A percentile compares a stretch with the other conserved stretches of the same genome.
phyloP scores from a whole-genome alignment of 2,329 filamentous ascomycete species.

The Helotiales sp. region DNA sequence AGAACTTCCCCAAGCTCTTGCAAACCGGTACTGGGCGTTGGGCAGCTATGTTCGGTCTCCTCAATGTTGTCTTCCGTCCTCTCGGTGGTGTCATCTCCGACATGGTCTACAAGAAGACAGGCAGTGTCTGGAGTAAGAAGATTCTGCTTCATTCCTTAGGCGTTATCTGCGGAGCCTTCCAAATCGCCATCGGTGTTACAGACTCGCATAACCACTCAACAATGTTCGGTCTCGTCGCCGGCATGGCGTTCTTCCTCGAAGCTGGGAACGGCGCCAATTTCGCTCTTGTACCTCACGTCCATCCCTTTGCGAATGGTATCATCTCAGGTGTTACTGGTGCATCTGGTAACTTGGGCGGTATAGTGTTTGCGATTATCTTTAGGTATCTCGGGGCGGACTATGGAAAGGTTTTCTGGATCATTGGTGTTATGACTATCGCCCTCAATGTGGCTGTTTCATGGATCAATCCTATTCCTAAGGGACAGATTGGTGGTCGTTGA shows the following conservation, averaged over 20 bases:
- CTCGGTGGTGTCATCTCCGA: conserved; percentile 61
- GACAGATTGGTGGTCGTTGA: conserved; percentile 46
- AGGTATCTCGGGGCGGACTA: conserved; percentile 71
- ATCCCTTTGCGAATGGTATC: conserved; percentile 73
- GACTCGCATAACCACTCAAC: conserved; percentile 61
- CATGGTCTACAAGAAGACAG: conserved; percentile 32
- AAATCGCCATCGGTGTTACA: conserved; percentile 61
- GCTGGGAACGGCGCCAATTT: conserved; percentile 87
- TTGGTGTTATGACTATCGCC: conserved; percentile 72
- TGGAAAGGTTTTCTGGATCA: conserved; percentile 74
- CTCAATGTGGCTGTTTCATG: conserved; percentile 67
- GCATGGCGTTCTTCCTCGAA: conserved; percentile 80
- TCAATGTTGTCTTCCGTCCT: conserved; percentile 69
- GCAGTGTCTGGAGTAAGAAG: conserved; percentile 65
- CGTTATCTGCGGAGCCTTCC: conserved; percentile 57
- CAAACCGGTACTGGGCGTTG: conserved; percentile 59
- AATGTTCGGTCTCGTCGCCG: conserved; percentile 75
- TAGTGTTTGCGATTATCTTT: conserved; percentile 83
- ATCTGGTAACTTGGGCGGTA: conserved; percentile 79
- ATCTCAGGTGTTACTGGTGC: conserved; percentile 79
- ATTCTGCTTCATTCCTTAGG: conserved; percentile 56
- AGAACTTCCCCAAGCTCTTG: conserved; percentile 57
- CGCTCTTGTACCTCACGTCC: conserved; percentile 81
- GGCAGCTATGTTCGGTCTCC: conserved; percentile 74
- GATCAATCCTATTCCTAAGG: conserved; percentile 59